Evolutionary conservation across 208 protist species (phyloP).

Genomic region (Trypanosoma conorhini): DNA sequence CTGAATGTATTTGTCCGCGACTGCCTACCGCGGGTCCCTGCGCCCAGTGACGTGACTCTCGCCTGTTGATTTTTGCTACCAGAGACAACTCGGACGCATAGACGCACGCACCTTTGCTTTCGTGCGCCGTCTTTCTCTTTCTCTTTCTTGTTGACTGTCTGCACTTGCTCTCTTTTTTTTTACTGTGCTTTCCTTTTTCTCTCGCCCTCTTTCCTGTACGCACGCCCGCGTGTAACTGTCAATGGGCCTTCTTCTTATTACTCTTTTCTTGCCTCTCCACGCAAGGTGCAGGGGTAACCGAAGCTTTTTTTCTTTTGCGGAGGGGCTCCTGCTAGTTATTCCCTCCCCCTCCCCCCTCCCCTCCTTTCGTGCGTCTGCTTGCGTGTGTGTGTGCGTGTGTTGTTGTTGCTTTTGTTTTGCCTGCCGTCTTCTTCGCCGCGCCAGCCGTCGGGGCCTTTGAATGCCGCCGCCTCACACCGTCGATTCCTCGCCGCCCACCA

Average conservation of each 20-base stretch:
- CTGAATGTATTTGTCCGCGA: background rate
- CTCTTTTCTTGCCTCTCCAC: background rate
- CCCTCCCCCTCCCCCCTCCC: too few species aligned
- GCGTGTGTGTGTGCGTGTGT: too few species aligned
- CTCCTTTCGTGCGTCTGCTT: too few species aligned
- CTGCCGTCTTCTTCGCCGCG: too few species aligned
- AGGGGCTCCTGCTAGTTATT: background rate
- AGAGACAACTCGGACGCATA: background rate
- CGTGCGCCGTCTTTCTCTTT: conserved; percentile 1
- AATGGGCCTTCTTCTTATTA: background rate
- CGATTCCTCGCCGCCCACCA: too few species aligned
- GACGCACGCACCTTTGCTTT: conserved; percentile 5
- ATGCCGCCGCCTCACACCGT: too few species aligned
- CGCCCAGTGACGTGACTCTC: background rate
- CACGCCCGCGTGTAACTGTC: background rate
- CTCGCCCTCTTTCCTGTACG: background rate
- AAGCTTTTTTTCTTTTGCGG: background rate
- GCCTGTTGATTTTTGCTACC: background rate
- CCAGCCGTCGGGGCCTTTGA: too few species aligned
- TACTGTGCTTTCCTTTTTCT: background rate
- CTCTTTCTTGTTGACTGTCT: conserved; percentile 22
- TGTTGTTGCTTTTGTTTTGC: background rate
- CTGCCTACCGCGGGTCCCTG: background rate
- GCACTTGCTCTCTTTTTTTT: conserved; percentile 2
- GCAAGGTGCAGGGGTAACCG: background rate